Base-by-base conservation (phyloP, 1,284 basidiomycete genomes). In the Wolfiporia cocos region DNA sequence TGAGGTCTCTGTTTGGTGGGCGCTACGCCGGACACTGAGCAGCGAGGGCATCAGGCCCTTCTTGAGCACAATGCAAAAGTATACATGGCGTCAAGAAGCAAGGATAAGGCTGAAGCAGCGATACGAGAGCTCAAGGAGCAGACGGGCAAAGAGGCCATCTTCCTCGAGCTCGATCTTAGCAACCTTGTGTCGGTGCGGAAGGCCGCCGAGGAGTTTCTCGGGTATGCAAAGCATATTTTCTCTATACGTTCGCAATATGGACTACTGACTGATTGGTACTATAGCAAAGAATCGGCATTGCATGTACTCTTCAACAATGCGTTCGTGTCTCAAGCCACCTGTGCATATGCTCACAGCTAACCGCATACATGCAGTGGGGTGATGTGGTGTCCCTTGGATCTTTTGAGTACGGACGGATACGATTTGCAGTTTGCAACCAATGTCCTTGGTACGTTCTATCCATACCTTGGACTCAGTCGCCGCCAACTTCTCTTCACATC, bases 101-200 rank as follows among this genome's bases (percentile, higher is more conserved):
- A 57, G 34, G 46, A 54, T 14, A 72, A 68, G 37, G 71, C 68
- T 0, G 42, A 62, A 10, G 56, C 59, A 3, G 73, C 73, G 1
- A 76, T 80, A 34, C 48, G 59, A 1, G 50, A 55, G 3, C 40
- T 78, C 44, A 63, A 63, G 50, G 36, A 55, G 17, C 59, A 54
- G 37, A 65, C 59, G 1, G 59, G 55, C 10, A 66, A 63, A 32
- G 59, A 68, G 19, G 58, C 65, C 2, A 44, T 70, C 15, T 74
- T 71, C 49, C 46, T 80, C 14, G 48, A 70, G 47, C 58, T 77
- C 20, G 76, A 81, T 49, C 54, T 81, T 39, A 61, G 66, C 12
- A 68, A 73, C 53, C 54, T 80, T 22, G 49, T 49, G 1, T 59
- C 63, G 0, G 64, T 80, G 4, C 63, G 66, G 17, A 52, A 53